phyloP scores from a whole-genome alignment of 2,329 filamentous ascomycete genomes.

The Penicillium sp. region DNA sequence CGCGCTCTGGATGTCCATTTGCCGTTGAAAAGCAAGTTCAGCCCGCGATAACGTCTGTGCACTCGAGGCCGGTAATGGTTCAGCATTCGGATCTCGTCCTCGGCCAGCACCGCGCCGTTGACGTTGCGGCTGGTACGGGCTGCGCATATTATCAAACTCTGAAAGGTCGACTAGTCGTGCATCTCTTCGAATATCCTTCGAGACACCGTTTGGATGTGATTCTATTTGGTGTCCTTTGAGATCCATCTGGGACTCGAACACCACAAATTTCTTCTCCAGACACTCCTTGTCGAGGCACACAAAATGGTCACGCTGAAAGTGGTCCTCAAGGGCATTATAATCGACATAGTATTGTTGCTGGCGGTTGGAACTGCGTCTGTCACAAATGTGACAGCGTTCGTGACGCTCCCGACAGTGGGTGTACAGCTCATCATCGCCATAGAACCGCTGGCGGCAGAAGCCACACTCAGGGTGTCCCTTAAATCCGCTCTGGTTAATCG shows the following conservation, averaged over 20 bases:
- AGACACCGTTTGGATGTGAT: slow-evolving; percentile 74
- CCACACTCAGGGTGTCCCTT: slow-evolving; percentile 92
- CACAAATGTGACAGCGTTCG: slow-evolving; percentile 93
- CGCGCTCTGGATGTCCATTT: slow-evolving; percentile 86
- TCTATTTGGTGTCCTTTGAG: slow-evolving; percentile 89
- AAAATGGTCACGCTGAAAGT: slow-evolving; percentile 87
- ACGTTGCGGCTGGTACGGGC: slow-evolving; percentile 66
- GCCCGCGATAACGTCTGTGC: slow-evolving; percentile 80
- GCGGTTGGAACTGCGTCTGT: slow-evolving; percentile 62
- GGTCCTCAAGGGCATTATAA: slow-evolving; percentile 80
- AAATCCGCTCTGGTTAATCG: slow-evolving; percentile 90
- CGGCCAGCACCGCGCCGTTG: slow-evolving; percentile 63
- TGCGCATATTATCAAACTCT: slow-evolving; percentile 76
- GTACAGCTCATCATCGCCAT: slow-evolving; percentile 93
- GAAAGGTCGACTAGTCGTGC: slow-evolving; percentile 84
- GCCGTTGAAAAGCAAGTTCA: slow-evolving; percentile 86
- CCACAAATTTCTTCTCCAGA: slow-evolving; percentile 94
- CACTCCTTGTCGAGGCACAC: slow-evolving; percentile 84
- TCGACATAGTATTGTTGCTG: slow-evolving; percentile 89
- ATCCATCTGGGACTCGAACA: slow-evolving; percentile 93
- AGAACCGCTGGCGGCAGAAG: slow-evolving; percentile 90
- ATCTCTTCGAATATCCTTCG: slow-evolving; percentile 81
- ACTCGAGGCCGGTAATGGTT: slow-evolving; percentile 72
- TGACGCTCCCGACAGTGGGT: slow-evolving; percentile 91
- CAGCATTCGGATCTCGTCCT: slow-evolving; percentile 84